phyloP scores from a whole-genome alignment of 495 filamentous ascomycete genomes.

The Neurospora hispaniola region DNA sequence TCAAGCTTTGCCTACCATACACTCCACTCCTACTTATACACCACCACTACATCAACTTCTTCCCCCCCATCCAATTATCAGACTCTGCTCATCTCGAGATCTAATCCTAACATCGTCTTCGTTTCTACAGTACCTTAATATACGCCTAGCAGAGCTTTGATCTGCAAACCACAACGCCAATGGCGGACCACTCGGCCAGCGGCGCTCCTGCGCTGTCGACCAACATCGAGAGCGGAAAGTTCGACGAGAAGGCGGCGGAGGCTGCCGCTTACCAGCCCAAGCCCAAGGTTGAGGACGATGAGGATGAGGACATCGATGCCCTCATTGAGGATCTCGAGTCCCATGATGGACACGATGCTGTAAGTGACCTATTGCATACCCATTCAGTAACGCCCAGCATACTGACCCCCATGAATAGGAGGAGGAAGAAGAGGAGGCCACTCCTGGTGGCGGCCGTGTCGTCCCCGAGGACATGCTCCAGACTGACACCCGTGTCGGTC shows the following conservation, averaged over 20 bases:
- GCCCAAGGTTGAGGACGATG: conserved; percentile 37
- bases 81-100: background rate
- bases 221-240: conserved; percentile 43
- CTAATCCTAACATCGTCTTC: conserved; percentile 1
- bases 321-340: conserved; percentile 78
- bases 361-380: conserved; percentile 11
- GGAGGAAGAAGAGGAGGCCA: conserved; percentile 47
- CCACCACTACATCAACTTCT: background rate
- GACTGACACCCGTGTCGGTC: conserved; percentile 59
- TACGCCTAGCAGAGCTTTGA: conserved; percentile 25
- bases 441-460: conserved; percentile 38
- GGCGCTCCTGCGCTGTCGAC: conserved; percentile 41
- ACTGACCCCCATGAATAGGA: conserved; percentile 17
- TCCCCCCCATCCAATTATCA: background rate
- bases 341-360: conserved; percentile 49
- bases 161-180: conserved; percentile 24
- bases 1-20: background rate
- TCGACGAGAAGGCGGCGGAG: conserved; percentile 44
- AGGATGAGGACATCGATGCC: conserved; percentile 65
- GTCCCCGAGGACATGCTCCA: conserved; percentile 54
- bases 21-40: conserved; percentile 2
- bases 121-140: background rate
- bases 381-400: background rate
- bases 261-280: conserved; percentile 16
- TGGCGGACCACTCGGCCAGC: conserved; percentile 38